Evolutionary conservation across 2,329 filamentous ascomycete species (phyloP), one percentile per base, ranked within the genome.

Genomic region (Trichoderma guizhouense): DNA sequence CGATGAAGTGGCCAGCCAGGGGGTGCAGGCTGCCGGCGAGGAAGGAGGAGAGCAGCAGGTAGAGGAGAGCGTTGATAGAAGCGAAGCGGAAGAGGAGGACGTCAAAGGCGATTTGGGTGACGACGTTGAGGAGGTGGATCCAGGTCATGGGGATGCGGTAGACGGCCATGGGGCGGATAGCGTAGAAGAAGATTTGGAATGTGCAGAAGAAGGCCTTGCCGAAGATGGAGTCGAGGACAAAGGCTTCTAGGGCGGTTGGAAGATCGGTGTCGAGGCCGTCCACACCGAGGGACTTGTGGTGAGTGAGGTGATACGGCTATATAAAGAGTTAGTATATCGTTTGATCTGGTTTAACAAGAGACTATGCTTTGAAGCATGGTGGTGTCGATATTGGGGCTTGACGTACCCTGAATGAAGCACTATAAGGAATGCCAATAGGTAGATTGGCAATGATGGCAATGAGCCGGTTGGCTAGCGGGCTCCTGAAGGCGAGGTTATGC

Each of bases 161-260:
- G 77, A 99, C 89, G 83, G 95, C 91, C 92, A 98, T 97, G 73
- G 96, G 96, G 18, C 96, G 93, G 65, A 99, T 83, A 78, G 96
- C 96, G 85, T 99, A 99, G 88, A 99, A 99, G 80, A 99, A 89
- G 82, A 99, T 98, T 84, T 99, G 96, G 85, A 98, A 99, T 76
- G 96, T 99, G 85, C 93, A 95, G 88, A 99, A 99, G 86, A 99
- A 99, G 76, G 96, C 92, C 84, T 99, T 99, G 81, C 96, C 96
- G 21, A 95, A 89, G 77, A 99, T 91, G 8, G 94, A 98, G 85
- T 99, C 93, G 78, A 99, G 91, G 81, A 99, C 92, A 79, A 97
- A 84, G 74, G 94, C 95, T 85, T 99, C 96, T 65, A 98, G 83
- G 63, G 93, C 90, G 21, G 96, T 98, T 28, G 96, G 96, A 32